Evolutionary conservation across 768 basidiomycete species (phyloP), one percentile per base, ranked within the genome.

Genomic region (Suillus tomentosus): DNA sequence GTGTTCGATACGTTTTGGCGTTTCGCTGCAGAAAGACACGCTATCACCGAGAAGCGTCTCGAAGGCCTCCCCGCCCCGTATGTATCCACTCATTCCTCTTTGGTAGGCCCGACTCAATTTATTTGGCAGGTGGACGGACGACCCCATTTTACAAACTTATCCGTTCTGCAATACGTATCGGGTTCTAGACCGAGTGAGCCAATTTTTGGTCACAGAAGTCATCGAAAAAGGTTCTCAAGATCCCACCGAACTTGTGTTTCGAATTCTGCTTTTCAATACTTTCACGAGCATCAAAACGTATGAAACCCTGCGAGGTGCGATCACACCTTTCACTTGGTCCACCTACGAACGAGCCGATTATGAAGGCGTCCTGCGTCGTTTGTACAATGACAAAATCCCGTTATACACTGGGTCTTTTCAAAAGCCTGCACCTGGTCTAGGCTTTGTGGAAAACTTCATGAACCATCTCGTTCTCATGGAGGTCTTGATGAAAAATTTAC

Each of bases 151-250:
- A 22, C 78, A 72, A 2, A 70, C 77, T 14, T 81, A 85, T 67
- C 81, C 79, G 37, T 92, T 92, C 71, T 91, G 90, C 76, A 91
- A 92, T 69, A 84, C 88, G 0, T 94, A 83, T 70, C 89, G 92
- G 42, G 85, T 92, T 9, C 80, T 87, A 51, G 92, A 94, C 77
- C 85, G 85, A 42, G 81, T 81, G 19, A 85, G 83, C 37, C 92
- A 94, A 68, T 94, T 82, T 66, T 78, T 93, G 63, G 80, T 94
- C 39, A 69, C 73, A 7, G 82, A 91, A 62, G 90, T 94, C 65
- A 86, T 93, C 65, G 81, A 87, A 67, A 84, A 85, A 69, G 91
- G 91, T 45, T 78, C 85, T 3, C 87, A 87, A 68, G 75, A 79
- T 37, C 81, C 83, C 24, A 74, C 76, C 15, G 92, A 94, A 73